Conservation (phyloP, 495 filamentous ascomycete genomes). For the Penicillium bialowiezense region DNA sequence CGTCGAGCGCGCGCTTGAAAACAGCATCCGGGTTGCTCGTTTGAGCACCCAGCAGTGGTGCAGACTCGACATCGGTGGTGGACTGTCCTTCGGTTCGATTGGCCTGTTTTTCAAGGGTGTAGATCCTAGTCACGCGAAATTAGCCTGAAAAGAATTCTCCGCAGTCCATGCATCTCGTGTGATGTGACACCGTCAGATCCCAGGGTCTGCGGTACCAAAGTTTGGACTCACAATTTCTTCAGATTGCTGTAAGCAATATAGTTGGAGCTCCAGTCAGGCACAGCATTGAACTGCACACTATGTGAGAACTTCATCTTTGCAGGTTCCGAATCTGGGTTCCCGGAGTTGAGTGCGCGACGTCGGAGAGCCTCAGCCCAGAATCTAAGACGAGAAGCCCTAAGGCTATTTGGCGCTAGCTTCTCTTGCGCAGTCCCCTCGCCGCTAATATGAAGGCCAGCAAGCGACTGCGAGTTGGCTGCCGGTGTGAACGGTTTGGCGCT, state of each 20-base stretch:
- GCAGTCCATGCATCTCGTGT: conserved; percentile 14
- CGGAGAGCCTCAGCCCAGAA: conserved; percentile 43
- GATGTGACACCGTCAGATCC: conserved; percentile 25
- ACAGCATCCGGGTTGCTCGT: conserved; percentile 67
- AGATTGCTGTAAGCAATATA: conserved; percentile 98
- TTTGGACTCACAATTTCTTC: conserved; percentile 83
- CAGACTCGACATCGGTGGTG: conserved; percentile 70
- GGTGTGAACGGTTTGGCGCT: conserved; percentile 6
- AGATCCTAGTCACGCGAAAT: conserved; percentile 62
- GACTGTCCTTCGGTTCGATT: conserved; percentile 49
- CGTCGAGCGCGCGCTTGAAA: conserved; percentile 78
- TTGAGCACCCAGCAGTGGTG: conserved; percentile 66
- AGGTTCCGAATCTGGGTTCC: conserved; percentile 24
- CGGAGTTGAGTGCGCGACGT: conserved; percentile 19
- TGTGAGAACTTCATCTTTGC: conserved; percentile 99
- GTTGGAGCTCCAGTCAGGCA: conserved; percentile 96
- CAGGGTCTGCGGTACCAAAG: not conserved
- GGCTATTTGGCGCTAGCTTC: conserved; percentile 15
- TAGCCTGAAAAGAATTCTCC: conserved; percentile 19
- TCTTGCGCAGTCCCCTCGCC: conserved; percentile 7
- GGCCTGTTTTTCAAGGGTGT: conserved; percentile 78
- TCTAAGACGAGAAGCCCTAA: conserved; percentile 25
- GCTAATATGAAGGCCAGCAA: conserved; percentile 8
- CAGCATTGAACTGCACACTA: conserved; percentile 98
- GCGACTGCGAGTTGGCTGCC: conserved; percentile 12